phyloP scores from a whole-genome alignment of 2,329 filamentous ascomycete genomes.

The Dothideomycetidae sp. region DNA sequence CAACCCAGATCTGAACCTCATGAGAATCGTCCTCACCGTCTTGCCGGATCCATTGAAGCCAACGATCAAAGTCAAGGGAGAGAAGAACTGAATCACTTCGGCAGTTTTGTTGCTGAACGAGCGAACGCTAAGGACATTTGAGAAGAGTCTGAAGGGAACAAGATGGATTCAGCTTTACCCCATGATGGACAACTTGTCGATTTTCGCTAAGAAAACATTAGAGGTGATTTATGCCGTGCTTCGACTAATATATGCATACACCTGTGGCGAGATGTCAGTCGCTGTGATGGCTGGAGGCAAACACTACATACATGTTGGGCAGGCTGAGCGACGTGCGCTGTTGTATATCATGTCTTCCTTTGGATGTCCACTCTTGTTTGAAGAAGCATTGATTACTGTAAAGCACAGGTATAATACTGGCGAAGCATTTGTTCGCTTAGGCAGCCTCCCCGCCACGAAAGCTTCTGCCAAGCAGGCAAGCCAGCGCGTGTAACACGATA shows the following conservation, averaged over 20 bases:
- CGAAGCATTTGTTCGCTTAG: too few relatives aligned
- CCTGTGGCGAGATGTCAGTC: slow-evolving; percentile 9
- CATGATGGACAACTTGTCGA: slow-evolving; percentile 77
- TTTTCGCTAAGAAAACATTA: slow-evolving; percentile 48
- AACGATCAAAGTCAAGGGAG: slow-evolving; percentile 88
- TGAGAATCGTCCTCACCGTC: slow-evolving; percentile 41
- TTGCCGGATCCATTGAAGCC: slow-evolving; percentile 96
- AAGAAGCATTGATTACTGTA: too few relatives aligned
- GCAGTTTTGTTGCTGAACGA: slow-evolving; percentile 66
- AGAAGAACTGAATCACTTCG: slow-evolving; percentile 76
- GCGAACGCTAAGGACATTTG: slow-evolving; percentile 42
- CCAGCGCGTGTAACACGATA: too few relatives aligned
- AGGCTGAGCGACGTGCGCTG: too few relatives aligned
- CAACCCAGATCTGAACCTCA: background rate
- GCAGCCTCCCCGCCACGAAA: too few relatives aligned
- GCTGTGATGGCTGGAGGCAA: too few relatives aligned
- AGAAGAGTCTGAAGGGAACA: slow-evolving; percentile 5
- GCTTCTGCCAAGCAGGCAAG: too few relatives aligned
- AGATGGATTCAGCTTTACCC: slow-evolving; percentile 39
- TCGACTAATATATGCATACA: slow-evolving; percentile 10
- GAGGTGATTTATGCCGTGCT: background rate
- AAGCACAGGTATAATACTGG: too few relatives aligned
- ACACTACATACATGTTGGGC: too few relatives aligned
- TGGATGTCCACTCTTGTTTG: too few relatives aligned
- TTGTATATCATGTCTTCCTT: too few relatives aligned